Evolutionary conservation across 2,329 filamentous ascomycete species (phyloP), one percentile per base, ranked within the genome.

Genomic region (Cadophora luteo-olivacea): DNA sequence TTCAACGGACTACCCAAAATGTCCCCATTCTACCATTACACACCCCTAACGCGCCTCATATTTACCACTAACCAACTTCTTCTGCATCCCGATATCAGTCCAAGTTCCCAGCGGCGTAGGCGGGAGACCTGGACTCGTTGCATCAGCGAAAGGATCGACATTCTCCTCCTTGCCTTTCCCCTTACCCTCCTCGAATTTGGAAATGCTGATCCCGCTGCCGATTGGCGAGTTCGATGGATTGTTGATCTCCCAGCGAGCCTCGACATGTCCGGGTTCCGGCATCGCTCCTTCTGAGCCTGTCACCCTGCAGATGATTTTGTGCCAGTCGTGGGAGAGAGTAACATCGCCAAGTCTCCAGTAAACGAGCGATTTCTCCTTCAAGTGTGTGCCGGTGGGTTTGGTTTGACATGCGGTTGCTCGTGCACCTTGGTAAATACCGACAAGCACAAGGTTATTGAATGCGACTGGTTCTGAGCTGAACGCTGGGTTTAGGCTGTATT

Each of bases 301-400:
- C 74, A 99, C 92, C 3, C 94, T 88, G 68, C 93, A 96, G 7
- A 97, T 89, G 68, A 97, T 88, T 80, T 93, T 95, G 75, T 91
- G 86, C 72, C 88, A 81, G 55, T 84, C 83, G 0, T 90, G 79
- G 19, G 85, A 86, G 52, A 91, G 84, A 0, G 88, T 91, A 19
- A 98, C 83, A 70, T 97, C 91, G 57, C 90, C 90, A 0, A 96
- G 81, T 16, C 90, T 89, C 92, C 93, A 97, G 83, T 92, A 94
- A 14, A 96, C 89, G 29, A 93, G 77, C 57, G 90, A 89, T 75
- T 91, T 91, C 55, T 95, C 92, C 75, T 91, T 91, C 25, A 91
- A 83, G 76, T 95, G 94, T 0, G 88, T 93, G n/a, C 92, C 92
- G 0, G 87, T 82, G 0, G 93, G 93, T 77, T 94, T 95, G 16